Evolutionary conservation across 2,329 filamentous ascomycete species (phyloP).

Genomic region (Calonectria pseudoreteaudii): DNA sequence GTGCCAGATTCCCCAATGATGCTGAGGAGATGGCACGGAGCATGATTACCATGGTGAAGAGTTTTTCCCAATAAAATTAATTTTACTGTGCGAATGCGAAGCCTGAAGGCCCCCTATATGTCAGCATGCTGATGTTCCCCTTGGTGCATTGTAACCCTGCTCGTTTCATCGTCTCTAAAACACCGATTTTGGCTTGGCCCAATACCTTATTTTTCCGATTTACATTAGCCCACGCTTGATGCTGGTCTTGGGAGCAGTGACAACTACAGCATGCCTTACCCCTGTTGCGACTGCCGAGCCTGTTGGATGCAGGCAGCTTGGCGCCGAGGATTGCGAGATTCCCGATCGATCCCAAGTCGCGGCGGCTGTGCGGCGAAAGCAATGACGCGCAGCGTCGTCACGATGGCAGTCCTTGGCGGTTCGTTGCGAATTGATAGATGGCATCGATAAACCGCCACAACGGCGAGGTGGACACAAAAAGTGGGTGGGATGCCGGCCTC

Average conservation of each 20-base stretch:
- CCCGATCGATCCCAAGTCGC: neutral
- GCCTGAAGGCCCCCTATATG: neutral
- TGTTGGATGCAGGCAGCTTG: neutral
- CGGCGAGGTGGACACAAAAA: constrained; percentile 8
- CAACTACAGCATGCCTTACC: neutral
- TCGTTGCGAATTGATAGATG: neutral
- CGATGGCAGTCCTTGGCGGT: neutral
- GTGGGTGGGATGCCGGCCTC: neutral
- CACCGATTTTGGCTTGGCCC: neutral
- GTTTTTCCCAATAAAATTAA: constrained; percentile 7
- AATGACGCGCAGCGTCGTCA: neutral
- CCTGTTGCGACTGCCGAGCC: neutral
- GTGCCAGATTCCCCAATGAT: constrained; percentile 59
- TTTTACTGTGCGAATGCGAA: neutral
- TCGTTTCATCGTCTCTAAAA: neutral
- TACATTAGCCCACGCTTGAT: neutral
- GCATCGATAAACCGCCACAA: neutral
- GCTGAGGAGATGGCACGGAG: constrained; percentile 42
- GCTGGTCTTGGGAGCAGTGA: neutral
- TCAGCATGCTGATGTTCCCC: neutral
- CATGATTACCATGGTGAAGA: constrained; percentile 16
- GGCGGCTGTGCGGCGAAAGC: neutral
- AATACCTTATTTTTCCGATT: neutral
- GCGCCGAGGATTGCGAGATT: neutral
- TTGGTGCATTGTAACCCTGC: neutral